Evolutionary conservation across 2,329 filamentous ascomycete genomes (phyloP), one percentile per base, ranked within the genome.

Genomic region (Scedosporium boydii): DNA sequence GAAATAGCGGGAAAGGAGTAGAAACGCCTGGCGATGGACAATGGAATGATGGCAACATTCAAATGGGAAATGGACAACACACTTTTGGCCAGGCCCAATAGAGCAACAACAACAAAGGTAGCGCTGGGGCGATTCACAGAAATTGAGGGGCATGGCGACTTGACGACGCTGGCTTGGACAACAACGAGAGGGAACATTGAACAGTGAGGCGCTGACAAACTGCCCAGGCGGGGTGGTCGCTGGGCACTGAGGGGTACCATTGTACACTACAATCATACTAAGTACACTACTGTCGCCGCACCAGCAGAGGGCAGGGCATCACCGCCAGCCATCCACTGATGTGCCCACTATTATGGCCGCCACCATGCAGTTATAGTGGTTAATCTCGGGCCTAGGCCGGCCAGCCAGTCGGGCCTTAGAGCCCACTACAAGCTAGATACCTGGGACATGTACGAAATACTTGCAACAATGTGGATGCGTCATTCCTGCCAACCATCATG

Each of bases 1-100:
- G 57, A 62, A 70, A 68, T 67, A 66, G 68, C 69, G 70, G 67
- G 67, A 67, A 68, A 64, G 63, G 68, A 69, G 62, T 63, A 63
- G 61, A 66, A 65, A 64, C 56, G 61, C 63, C 51, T 60, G 58
- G 62, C 42, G 61, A 57, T 57, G 58, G 14, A 42, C 42, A 60
- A 57, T 57, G 58, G 14, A 42, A 64, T 56, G 56, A 64, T 56
- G 56, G 61, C 51, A 62, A 53, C 55, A 61, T 58, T 23, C 53
- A 38, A 57, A 56, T 44, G 59, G 58, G 60, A 65, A 65, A 34
- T 21, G 42, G 26, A 26, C 41, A 38, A 27, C 46, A 21, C 42
- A 48, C 23, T 18, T 18, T 34, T 9, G 29, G 29, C 29, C 29
- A 34, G 29, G 6, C 42, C 18, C 44, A 16, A 16, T 46, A 12